Evolutionary conservation across 2,329 filamentous ascomycete genomes (phyloP).

Genomic region (Cladosporium velox): DNA sequence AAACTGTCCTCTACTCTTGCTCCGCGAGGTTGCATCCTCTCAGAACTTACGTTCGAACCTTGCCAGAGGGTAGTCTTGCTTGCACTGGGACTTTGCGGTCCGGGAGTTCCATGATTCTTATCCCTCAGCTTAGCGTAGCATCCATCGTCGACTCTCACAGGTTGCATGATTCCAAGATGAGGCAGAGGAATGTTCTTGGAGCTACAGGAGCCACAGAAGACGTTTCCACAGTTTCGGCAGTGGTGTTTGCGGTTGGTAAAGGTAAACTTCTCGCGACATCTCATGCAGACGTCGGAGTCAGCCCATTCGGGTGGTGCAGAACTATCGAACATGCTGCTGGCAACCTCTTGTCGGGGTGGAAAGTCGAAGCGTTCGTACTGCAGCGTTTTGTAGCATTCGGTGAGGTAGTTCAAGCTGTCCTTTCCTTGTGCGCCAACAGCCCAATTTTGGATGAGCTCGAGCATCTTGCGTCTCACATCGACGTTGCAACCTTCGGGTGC

Average conservation of each 20-base stretch:
- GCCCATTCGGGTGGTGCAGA: constrained; percentile 97
- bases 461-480: constrained; percentile 77
- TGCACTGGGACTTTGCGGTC: constrained; percentile 32
- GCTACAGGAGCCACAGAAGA: constrained; percentile 94
- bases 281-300: constrained; percentile 98
- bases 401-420: constrained; percentile 80
- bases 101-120: constrained; percentile 49
- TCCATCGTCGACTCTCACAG: constrained; percentile 93
- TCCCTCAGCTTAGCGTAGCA: constrained; percentile 88
- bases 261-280: constrained; percentile 90
- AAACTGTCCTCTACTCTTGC: constrained; percentile 87
- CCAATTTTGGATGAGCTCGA: constrained; percentile 93
- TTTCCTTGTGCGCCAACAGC: constrained; percentile 84
- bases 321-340: constrained; percentile 98
- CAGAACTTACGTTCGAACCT: constrained; percentile 38
- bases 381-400: constrained; percentile 79
- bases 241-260: constrained; percentile 99
- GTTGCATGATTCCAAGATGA: constrained; percentile 86
- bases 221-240: constrained; percentile 95
- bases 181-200: constrained; percentile 84
- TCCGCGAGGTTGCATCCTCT: constrained; percentile 82
- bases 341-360: constrained; percentile 79
- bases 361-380: constrained; percentile 87
- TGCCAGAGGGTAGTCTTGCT: constrained; percentile 60
- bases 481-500: constrained; percentile 68